phyloP scores from a whole-genome alignment of 2,329 filamentous ascomycete genomes.

The Botrytis elliptica region DNA sequence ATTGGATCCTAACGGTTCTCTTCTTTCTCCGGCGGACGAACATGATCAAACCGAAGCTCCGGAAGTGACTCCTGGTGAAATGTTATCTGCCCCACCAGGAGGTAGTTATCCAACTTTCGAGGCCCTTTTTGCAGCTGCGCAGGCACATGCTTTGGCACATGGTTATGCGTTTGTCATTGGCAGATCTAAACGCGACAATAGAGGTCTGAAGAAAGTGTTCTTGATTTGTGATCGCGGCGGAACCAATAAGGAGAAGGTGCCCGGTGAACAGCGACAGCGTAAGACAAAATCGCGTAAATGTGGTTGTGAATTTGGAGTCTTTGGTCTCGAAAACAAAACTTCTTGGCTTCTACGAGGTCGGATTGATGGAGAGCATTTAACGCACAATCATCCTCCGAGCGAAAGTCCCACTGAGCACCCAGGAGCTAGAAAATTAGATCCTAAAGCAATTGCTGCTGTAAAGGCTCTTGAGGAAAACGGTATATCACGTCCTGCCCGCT shows the following conservation, averaged over 20 bases:
- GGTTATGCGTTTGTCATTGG: slow-evolving; percentile 69
- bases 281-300: slow-evolving; percentile 70
- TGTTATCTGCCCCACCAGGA: slow-evolving; percentile 51
- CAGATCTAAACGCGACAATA: slow-evolving; percentile 62
- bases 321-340: slow-evolving; percentile 65
- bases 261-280: slow-evolving; percentile 45
- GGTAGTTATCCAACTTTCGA: slow-evolving; percentile 64
- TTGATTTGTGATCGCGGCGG: slow-evolving; percentile 66
- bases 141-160: slow-evolving; percentile 65
- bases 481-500: slow-evolving; percentile 42
- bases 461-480: slow-evolving; percentile 65
- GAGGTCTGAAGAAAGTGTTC: slow-evolving; percentile 65
- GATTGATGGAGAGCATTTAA: slow-evolving; percentile 56
- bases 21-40: slow-evolving; percentile 24
- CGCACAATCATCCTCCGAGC: slow-evolving; percentile 65
- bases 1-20: slow-evolving; percentile 28
- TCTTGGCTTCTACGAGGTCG: slow-evolving; percentile 67
- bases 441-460: slow-evolving; percentile 65
- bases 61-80: slow-evolving; percentile 33
- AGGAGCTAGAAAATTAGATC: slow-evolving; percentile 63
- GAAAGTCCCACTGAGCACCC: slow-evolving; percentile 66
- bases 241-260: slow-evolving; percentile 53
- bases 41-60: slow-evolving; percentile 21
- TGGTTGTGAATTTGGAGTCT: slow-evolving; percentile 68
- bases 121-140: slow-evolving; percentile 61